phyloP scores from a whole-genome alignment of 768 basidiomycete genomes.

The Asterophora parasitica region DNA sequence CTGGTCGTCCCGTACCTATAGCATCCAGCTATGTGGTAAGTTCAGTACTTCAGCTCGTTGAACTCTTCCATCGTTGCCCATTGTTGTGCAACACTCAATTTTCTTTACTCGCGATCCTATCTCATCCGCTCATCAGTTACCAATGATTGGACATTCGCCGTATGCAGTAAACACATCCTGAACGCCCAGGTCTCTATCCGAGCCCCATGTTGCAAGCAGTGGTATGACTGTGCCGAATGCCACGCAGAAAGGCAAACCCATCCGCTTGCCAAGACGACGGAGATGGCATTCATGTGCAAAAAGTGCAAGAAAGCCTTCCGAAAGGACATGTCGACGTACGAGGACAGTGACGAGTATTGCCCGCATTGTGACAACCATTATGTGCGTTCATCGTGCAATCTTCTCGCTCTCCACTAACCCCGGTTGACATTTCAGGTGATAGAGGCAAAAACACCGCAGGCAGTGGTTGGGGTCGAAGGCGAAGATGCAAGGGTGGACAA shows the following conservation, averaged over 20 bases:
- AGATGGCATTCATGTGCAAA: conserved; percentile 51
- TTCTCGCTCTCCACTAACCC: neutral
- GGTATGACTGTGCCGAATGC: conserved; percentile 97
- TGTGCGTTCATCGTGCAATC: conserved; percentile 44
- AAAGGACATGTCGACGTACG: conserved; percentile 89
- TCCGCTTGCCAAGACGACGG: conserved; percentile 62
- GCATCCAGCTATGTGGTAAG: conserved; percentile 12
- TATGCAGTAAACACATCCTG: conserved; percentile 84
- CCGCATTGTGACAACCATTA: conserved; percentile 99
- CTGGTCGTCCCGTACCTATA: neutral
- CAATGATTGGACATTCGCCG: conserved; percentile 19
- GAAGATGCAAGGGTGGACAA: conserved; percentile 88
- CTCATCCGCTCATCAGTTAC: conserved; percentile 17
- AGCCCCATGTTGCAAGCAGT: conserved; percentile 95
- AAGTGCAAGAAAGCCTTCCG: conserved; percentile 86
- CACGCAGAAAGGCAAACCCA: conserved; percentile 85
- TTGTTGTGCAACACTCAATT: neutral
- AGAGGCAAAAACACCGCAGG: conserved; percentile 87
- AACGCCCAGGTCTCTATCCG: conserved; percentile 96
- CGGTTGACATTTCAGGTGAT: conserved; percentile 54
- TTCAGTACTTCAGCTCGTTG: neutral
- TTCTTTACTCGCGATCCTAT: conserved; percentile 5
- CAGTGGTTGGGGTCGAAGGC: conserved; percentile 81
- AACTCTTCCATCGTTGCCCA: neutral
- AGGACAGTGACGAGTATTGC: conserved; percentile 97